A percentile compares a stretch with the other conserved stretches of the same genome.
phyloP scores from a whole-genome alignment of 768 basidiomycete species.

The Sutorius australiensis region DNA sequence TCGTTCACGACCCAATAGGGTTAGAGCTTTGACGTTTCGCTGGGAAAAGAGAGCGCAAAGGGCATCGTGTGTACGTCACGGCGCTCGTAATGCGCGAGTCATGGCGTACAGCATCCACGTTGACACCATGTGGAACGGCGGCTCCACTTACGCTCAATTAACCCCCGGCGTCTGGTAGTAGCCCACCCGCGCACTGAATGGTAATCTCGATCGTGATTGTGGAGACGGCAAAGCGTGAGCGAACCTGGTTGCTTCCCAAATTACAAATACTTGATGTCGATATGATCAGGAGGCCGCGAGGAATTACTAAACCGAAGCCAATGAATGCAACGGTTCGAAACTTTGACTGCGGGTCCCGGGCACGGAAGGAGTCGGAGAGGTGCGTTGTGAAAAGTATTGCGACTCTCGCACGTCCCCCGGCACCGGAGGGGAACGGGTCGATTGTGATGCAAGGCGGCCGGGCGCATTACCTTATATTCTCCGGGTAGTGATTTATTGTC shows the following conservation, averaged over 20 bases:
- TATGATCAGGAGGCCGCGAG: background rate
- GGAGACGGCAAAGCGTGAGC: background rate
- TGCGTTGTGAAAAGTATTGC: background rate
- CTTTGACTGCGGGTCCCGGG: constrained; percentile 1
- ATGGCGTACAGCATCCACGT: background rate
- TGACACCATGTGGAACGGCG: background rate
- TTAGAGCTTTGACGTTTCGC: background rate
- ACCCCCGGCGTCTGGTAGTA: background rate
- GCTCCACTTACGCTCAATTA: background rate
- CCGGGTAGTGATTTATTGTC: constrained; percentile 6
- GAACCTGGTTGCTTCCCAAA: constrained; percentile 2
- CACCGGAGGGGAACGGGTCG: background rate
- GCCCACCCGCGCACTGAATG: background rate
- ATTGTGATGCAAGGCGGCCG: background rate
- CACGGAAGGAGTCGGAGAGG: constrained; percentile 3
- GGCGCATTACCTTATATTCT: background rate
- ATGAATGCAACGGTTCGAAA: background rate
- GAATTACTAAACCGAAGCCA: background rate
- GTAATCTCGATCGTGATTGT: background rate
- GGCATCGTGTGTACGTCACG: background rate
- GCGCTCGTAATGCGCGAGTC: background rate
- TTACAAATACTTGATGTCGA: constrained; percentile 1
- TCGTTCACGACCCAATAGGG: background rate
- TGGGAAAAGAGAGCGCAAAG: background rate
- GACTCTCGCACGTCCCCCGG: background rate